These are phyloP conservation scores for Chondrus crispus DNA, from an alignment of 23 red algal genomes.

Conservation along the genomic window DNA sequence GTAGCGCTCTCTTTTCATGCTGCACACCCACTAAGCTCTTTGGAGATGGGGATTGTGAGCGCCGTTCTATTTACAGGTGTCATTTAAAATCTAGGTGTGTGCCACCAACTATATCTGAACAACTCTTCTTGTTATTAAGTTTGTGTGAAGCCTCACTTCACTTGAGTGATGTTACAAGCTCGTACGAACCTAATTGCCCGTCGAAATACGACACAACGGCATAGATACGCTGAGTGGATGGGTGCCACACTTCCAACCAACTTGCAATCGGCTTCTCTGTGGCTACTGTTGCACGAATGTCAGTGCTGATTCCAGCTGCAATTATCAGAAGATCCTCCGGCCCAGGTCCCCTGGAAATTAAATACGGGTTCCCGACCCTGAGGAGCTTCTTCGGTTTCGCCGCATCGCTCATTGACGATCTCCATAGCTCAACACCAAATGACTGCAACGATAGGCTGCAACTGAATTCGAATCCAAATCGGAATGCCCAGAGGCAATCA, in stretches of 20 bases:
- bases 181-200: conserved; percentile 13
- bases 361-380: conserved; percentile 42
- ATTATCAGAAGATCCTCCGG: conserved; percentile 24
- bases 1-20: no score
- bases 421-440: conserved; percentile 32
- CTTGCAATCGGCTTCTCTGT: conserved; percentile 19
- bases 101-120: no score
- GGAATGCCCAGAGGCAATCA: conserved; percentile 39
- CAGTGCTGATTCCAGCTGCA: background rate
- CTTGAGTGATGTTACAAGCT: conserved; percentile 40
- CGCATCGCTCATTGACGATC: background rate
- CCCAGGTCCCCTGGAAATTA: conserved; percentile 30
- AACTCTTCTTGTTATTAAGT: no score
- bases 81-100: no score
- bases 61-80: no score
- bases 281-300: conserved; percentile 23
- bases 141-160: no score
- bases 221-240: conserved; percentile 18
- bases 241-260: conserved; percentile 53
- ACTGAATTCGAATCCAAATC: conserved; percentile 52
- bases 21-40: no score
- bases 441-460: conserved; percentile 45
- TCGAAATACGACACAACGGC: conserved; percentile 44
- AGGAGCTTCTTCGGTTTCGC: conserved; percentile 1
- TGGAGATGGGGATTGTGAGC: no score